Percentiles rank a stretch among this genome's conserved stretches.
phyloP scores from a whole-genome alignment of 139 green algal genomes.

The Desmodesmus armatus region DNA sequence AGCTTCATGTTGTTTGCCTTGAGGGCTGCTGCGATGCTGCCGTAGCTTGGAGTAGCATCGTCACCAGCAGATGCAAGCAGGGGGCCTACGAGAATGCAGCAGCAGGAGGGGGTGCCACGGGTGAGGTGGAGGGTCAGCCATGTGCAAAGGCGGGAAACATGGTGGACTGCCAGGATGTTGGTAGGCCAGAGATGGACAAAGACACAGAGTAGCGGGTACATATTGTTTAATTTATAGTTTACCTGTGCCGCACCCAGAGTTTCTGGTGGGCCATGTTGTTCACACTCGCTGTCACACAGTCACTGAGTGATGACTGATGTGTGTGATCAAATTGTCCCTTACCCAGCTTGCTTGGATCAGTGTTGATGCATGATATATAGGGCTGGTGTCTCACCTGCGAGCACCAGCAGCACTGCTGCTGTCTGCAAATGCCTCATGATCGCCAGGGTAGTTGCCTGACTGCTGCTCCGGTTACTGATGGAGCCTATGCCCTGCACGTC shows the following conservation, averaged over 20 bases:
- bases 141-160: background rate
- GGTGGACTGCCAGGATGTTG: too few relatives aligned
- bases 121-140: background rate
- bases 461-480: background rate
- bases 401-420: conserved; percentile 4
- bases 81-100: too few relatives aligned
- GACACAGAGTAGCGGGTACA: too few relatives aligned
- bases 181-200: too few relatives aligned
- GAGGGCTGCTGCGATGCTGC: conserved; percentile 14
- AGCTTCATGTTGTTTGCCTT: conserved; percentile 15
- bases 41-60: too few relatives aligned
- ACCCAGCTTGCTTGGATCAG: background rate
- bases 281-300: background rate
- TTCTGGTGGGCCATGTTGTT: too few relatives aligned
- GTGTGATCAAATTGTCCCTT: too few relatives aligned
- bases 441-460: background rate
- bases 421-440: background rate
- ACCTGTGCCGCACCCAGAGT: too few relatives aligned
- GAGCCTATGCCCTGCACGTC: background rate
- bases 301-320: background rate
- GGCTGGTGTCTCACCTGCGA: background rate
- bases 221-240: too few relatives aligned
- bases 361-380: background rate
- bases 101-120: too few relatives aligned
- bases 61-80: too few relatives aligned